Percentiles rank a stretch among this genome's conserved stretches.
phyloP scores from a whole-genome alignment of 2,329 filamentous ascomycete genomes.

The Trichoderma gracile region DNA sequence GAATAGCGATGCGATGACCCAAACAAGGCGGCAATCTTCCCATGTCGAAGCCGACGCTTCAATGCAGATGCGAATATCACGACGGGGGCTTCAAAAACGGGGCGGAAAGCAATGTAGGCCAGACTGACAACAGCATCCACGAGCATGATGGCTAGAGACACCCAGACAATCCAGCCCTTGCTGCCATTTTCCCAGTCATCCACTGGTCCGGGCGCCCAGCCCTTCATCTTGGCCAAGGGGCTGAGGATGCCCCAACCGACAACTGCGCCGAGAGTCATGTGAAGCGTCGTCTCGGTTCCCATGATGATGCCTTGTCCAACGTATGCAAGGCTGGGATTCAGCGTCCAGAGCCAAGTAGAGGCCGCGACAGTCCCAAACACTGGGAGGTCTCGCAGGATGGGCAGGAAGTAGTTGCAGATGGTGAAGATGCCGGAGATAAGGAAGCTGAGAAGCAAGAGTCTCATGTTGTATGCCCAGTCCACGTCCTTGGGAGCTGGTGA shows the following conservation, averaged over 20 bases:
- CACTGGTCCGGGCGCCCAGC: constrained; percentile 87
- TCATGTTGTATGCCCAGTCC: constrained; percentile 51
- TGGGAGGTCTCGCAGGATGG: constrained; percentile 80
- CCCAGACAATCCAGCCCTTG: constrained; percentile 98
- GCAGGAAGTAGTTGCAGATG: constrained; percentile 85
- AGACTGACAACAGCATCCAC: constrained; percentile 89
- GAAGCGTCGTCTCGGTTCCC: constrained; percentile 90
- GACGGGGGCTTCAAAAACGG: constrained; percentile 43
- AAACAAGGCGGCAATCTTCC: constrained; percentile 30
- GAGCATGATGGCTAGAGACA: constrained; percentile 94
- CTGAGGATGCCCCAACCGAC: constrained; percentile 90
- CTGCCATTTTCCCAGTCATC: constrained; percentile 88
- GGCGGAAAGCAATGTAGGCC: constrained; percentile 70
- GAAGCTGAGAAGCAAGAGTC: constrained; percentile 59
- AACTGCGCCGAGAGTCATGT: constrained; percentile 90
- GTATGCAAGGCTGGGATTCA: constrained; percentile 97
- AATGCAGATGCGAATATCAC: constrained; percentile 12
- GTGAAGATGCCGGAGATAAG: constrained; percentile 67
- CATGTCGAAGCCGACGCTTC: constrained; percentile 28
- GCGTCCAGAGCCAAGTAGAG: constrained; percentile 84
- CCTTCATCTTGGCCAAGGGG: constrained; percentile 78
- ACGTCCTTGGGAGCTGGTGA: constrained; percentile 39
- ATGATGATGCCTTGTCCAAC: constrained; percentile 98
- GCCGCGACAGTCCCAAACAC: constrained; percentile 77
- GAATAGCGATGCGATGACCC: constrained; percentile 31